Base-by-base conservation (phyloP, 108 stramenopile species). In the Skeletonema tropicum region DNA sequence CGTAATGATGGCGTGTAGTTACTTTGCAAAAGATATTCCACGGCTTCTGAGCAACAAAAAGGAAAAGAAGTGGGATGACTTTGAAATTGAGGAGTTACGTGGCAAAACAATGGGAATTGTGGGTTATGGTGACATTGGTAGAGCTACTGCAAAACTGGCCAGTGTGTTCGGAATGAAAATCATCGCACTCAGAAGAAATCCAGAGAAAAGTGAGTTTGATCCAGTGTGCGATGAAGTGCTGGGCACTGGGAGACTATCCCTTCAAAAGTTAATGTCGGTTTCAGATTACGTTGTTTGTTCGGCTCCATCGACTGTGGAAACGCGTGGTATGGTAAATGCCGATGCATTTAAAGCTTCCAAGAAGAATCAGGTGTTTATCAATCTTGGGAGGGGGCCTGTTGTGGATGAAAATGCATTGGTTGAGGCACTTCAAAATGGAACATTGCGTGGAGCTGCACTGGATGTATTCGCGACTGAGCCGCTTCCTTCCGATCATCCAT, bases 1-100 rank as follows among this genome's bases (percentile, higher is more conserved):
- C 68, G 69, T 57, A 32, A 71, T 95, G 74, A 77, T 90, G 71
- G 92, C 93, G 7, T 89, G 87, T 62, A 73, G 75, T 13, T 94
- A 92, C 66, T 97, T 95, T 72, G 92, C 93, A 55, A 97, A 97
- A 78, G 88, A 95, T 74, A 81, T 95, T 5, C 94, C 89, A 10
- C 66, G 89, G n/a, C 68, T 90, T 67, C 45, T 88, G 73, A 57
- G 46, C 12, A 66, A 88, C 35, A 71, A 87, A 64, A 66, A 76
- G 15, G 61, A 76, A 10, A 83, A 79, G 52, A 48, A 59, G 11
- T 88, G 86, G 90, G 66, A 86, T 49, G 85, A 86, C 33, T 92
- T 88, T 70, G 73, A 83, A 55, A 82, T 92, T 39, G 78, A 86
- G 35, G 88, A 92, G 63, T 32, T 89, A n/a, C 49, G 86, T 15